phyloP scores from a whole-genome alignment of 371 early-diverging fungal genomes.

The Mortierella polycephala region DNA sequence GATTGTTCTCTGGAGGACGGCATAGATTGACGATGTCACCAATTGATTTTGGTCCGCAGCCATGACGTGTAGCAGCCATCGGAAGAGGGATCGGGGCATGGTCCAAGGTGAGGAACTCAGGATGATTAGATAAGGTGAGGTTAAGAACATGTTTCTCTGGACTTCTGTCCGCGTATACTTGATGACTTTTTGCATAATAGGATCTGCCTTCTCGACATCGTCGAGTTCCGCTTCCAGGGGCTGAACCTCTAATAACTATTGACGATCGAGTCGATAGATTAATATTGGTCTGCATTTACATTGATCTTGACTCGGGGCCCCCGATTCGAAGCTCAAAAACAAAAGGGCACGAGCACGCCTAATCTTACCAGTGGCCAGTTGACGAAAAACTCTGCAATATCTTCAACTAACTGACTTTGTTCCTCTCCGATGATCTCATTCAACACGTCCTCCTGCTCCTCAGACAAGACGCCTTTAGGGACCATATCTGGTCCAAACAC shows the following conservation, averaged over 20 bases:
- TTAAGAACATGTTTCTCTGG: constrained; percentile 27
- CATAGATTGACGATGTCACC: constrained; percentile 22
- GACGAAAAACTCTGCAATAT: constrained; percentile 43
- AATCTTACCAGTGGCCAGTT: constrained; percentile 37
- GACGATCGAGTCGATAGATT: not conserved
- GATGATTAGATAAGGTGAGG: constrained; percentile 22
- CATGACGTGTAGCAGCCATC: constrained; percentile 41
- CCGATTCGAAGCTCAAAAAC: not conserved
- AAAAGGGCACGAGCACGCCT: not conserved
- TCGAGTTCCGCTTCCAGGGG: constrained; percentile 13
- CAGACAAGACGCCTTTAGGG: constrained; percentile 36
- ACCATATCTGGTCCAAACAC: constrained; percentile 4
- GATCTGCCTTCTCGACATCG: constrained; percentile 13
- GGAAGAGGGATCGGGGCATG: constrained; percentile 42
- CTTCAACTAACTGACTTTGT: constrained; percentile 19
- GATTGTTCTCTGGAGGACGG: constrained; percentile 19
- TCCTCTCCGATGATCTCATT: constrained; percentile 32
- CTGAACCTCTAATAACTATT: constrained; percentile 18
- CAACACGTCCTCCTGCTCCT: constrained; percentile 32
- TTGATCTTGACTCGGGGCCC: not conserved
- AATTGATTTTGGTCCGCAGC: constrained; percentile 22
- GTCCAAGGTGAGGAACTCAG: constrained; percentile 32
- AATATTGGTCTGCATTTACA: no score
- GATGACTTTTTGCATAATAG: constrained; percentile 25
- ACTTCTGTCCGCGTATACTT: constrained; percentile 15